Conservation (phyloP, 1,139 yeast genomes). For the Candida sanyaensis region DNA sequence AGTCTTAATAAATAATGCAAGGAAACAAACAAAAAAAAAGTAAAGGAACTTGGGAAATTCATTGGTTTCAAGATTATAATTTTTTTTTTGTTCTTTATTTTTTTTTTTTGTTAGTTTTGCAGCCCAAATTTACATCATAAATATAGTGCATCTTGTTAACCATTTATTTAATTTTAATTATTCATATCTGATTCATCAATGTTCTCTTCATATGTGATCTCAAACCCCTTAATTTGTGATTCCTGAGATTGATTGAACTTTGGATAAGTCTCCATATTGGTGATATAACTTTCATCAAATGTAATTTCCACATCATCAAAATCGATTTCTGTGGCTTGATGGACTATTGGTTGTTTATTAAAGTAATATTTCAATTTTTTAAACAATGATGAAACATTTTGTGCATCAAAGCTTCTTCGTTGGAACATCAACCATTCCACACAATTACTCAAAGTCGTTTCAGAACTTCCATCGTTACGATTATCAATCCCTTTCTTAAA, state of each 20-base stretch:
- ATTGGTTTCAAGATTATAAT: neutral
- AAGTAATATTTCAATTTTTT: conserved; percentile 1
- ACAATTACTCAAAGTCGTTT: conserved; percentile 6
- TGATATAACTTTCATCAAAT: conserved; percentile 4
- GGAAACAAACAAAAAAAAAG: too few species aligned
- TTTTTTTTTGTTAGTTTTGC: conserved; percentile 5
- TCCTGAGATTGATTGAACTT: neutral
- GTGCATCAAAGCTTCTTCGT: conserved; percentile 1
- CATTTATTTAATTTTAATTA: neutral
- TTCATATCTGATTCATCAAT: conserved; percentile 2
- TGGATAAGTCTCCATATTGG: conserved; percentile 6
- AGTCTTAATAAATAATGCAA: neutral
- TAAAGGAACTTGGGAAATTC: neutral
- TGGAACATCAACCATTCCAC: conserved; percentile 14
- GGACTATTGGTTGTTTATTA: neutral
- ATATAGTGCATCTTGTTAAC: neutral
- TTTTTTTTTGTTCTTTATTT: neutral
- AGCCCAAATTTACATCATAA: conserved; percentile 1
- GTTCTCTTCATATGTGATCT: conserved; percentile 6
- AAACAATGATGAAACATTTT: neutral
- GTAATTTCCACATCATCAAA: conserved; percentile 3
- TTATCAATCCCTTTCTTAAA: conserved; percentile 7
- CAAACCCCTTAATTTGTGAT: conserved; percentile 10
- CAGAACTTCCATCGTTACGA: conserved; percentile 5
- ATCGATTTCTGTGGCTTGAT: neutral